Evolutionary conservation across 805 yeast species (phyloP).

Genomic region (Ogataea populi-albae): DNA sequence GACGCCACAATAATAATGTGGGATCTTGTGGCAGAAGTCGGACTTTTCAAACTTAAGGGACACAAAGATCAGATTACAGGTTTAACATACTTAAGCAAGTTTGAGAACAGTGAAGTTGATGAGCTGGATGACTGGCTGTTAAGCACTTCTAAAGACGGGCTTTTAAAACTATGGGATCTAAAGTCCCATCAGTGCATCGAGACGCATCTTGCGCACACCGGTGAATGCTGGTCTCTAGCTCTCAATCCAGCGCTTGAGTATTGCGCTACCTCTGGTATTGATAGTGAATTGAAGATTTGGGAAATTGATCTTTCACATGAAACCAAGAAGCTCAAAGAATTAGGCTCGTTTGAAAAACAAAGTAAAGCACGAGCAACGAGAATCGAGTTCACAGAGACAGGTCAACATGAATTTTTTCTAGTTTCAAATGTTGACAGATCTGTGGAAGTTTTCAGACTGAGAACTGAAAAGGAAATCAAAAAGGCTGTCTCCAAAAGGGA

Average conservation of each 20-base stretch:
- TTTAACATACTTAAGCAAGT: constrained; percentile 44
- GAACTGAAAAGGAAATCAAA: constrained; percentile 72
- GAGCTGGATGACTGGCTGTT: constrained; percentile 71
- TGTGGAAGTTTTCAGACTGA: constrained; percentile 72
- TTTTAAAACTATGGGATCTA: constrained; percentile 91
- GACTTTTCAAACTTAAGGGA: constrained; percentile 80
- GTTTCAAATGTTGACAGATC: constrained; percentile 80
- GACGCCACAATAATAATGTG: constrained; percentile 85
- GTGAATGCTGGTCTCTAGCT: constrained; percentile 89
- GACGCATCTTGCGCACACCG: constrained; percentile 89
- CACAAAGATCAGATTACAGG: constrained; percentile 91
- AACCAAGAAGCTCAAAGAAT: constrained; percentile 50
- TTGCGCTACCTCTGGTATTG: constrained; percentile 72
- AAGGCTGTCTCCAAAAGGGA: constrained; percentile 76
- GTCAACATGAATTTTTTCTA: constrained; percentile 50
- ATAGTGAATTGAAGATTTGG: constrained; percentile 86
- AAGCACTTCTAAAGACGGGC: constrained; percentile 84
- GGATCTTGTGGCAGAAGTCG: constrained; percentile 94
- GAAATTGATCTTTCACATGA: constrained; percentile 51
- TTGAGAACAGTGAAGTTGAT: constrained; percentile 35
- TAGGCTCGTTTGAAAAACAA: constrained; percentile 70
- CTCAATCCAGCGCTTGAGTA: constrained; percentile 36
- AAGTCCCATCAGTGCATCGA: constrained; percentile 87
- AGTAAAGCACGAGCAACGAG: constrained; percentile 69
- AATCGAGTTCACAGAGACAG: constrained; percentile 47